Conservation (phyloP, 2,329 filamentous ascomycete species). For the Rhytidhysteron rufulum region DNA sequence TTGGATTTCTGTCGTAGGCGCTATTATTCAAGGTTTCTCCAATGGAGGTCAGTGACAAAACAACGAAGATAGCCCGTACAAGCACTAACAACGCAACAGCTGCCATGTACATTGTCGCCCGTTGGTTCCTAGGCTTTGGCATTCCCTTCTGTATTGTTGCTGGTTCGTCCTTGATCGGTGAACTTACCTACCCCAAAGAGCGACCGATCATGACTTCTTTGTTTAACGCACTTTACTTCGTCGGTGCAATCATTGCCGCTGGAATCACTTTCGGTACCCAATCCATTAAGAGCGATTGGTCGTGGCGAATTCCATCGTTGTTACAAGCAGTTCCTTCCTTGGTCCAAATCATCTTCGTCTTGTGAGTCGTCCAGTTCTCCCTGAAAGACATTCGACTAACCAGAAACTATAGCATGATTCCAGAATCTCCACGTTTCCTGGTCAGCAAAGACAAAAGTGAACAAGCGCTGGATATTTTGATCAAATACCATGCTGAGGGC, state of each 20-base stretch:
- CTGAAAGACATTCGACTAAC: no score
- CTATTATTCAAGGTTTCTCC: conserved; percentile 22
- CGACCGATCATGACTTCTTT: conserved; percentile 61
- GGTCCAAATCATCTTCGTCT: conserved; percentile 61
- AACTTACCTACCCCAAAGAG: conserved; percentile 65
- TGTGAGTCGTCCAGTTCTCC: conserved; percentile 30
- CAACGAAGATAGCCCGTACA: background rate
- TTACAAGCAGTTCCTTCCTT: conserved; percentile 61
- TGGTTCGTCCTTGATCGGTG: conserved; percentile 60
- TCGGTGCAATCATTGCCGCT: conserved; percentile 53
- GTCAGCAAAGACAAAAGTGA: conserved; percentile 60
- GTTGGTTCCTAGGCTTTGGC: conserved; percentile 63
- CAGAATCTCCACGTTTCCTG: conserved; percentile 64
- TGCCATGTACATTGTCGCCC: conserved; percentile 54
- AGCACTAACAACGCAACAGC: conserved; percentile 11
- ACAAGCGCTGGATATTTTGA: conserved; percentile 57
- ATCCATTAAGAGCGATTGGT: conserved; percentile 57
- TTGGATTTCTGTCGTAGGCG: conserved; percentile 42
- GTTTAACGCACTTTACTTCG: conserved; percentile 65
- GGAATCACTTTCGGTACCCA: conserved; percentile 62
- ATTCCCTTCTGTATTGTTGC: conserved; percentile 61
- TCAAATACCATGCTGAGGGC: conserved; percentile 62
- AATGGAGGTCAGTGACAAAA: conserved; percentile 18
- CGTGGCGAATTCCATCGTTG: conserved; percentile 62
- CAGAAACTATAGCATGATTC: conserved; percentile 42